A percentile compares a stretch with the other conserved stretches of the same genome.
Conservation (phyloP, 768 basidiomycete genomes). For the Russula olivacea region DNA sequence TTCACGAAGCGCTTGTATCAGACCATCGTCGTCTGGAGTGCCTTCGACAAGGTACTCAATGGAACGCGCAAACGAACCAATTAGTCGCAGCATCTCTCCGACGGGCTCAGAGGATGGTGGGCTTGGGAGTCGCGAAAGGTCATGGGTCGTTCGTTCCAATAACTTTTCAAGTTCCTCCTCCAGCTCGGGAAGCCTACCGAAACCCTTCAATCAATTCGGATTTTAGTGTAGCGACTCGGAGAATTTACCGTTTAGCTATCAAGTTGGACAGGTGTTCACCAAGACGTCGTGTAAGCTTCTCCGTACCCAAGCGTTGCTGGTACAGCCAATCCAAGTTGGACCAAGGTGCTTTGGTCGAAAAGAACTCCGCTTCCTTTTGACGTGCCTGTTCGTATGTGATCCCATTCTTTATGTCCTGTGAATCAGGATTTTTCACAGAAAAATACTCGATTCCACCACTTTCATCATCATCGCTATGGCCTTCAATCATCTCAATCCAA, state of each 20-base stretch:
- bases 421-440: slow-evolving; percentile 22
- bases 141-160: slow-evolving; percentile 34
- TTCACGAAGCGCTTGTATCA: slow-evolving; percentile 49
- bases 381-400: slow-evolving; percentile 23
- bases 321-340: slow-evolving; percentile 13
- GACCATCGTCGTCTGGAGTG: slow-evolving; percentile 42
- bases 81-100: slow-evolving; percentile 43
- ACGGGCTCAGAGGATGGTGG: slow-evolving; percentile 50
- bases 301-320: slow-evolving; percentile 18
- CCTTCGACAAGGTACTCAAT: slow-evolving; percentile 47
- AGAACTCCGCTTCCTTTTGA: slow-evolving; percentile 18
- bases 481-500: slow-evolving; percentile 13
- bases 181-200: slow-evolving; percentile 51
- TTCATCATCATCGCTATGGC: background rate
- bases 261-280: slow-evolving; percentile 5
- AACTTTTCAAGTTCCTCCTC: slow-evolving; percentile 44
- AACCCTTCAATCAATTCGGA: background rate
- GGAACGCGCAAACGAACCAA: slow-evolving; percentile 42
- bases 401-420: slow-evolving; percentile 16
- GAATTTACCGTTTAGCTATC: slow-evolving; percentile 7
- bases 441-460: slow-evolving; percentile 10
- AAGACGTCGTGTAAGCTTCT: slow-evolving; percentile 16
- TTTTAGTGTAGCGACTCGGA: background rate
- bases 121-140: slow-evolving; percentile 36
- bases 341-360: slow-evolving; percentile 11